These are phyloP conservation scores for Juncus effusus DNA, from an alignment of 176 grass and related monocot species.

Conservation along the genomic window DNA sequence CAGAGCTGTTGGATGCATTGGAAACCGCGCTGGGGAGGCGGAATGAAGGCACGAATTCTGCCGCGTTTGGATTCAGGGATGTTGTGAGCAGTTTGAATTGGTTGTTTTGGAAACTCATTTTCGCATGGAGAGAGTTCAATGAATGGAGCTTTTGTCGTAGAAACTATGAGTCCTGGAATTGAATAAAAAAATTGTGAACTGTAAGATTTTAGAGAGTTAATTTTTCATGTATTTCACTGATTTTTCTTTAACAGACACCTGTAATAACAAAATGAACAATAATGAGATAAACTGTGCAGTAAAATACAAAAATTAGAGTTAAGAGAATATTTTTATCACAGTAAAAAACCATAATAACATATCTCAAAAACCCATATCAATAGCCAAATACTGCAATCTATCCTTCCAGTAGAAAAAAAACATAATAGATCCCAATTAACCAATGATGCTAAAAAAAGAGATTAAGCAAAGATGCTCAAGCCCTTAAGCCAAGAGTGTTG, in stretches of 20 bases:
- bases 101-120: conserved; percentile 72
- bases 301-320: background rate
- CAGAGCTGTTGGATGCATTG: conserved; percentile 46
- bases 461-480: too few relatives aligned
- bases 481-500: background rate
- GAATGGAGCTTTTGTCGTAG: conserved; percentile 26
- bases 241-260: background rate
- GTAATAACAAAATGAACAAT: conserved; percentile 6
- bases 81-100: conserved; percentile 43
- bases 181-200: conserved; percentile 5
- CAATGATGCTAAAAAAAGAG: too few relatives aligned
- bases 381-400: too few relatives aligned
- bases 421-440: too few relatives aligned
- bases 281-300: background rate
- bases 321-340: background rate
- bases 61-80: conserved; percentile 92
- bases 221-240: background rate
- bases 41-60: conserved; percentile 83
- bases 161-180: conserved; percentile 67
- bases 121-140: conserved; percentile 47
- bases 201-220: background rate
- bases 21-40: conserved; percentile 38
- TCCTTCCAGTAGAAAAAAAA: too few relatives aligned
- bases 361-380: too few relatives aligned
- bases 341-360: background rate